Evolutionary conservation across 345 rosid genomes (phyloP).

Genomic region (Syzygium oleosum): DNA sequence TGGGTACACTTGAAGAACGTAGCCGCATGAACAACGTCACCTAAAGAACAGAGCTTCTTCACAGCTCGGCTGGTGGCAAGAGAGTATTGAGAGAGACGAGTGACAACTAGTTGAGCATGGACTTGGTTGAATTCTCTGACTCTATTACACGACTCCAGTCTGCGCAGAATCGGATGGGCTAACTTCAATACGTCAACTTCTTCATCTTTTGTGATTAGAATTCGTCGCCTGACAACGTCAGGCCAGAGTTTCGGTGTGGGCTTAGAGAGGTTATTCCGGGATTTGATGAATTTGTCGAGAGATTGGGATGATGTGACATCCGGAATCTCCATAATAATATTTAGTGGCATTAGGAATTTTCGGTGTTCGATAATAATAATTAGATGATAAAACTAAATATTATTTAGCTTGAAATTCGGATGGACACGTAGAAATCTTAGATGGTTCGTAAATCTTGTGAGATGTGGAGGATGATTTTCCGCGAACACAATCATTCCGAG

Average conservation of each 20-base stretch:
- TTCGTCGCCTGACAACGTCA: constrained; percentile 1
- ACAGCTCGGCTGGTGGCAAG: constrained; percentile 37
- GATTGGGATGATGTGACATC: constrained; percentile 1
- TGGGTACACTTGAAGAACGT: constrained; percentile 22
- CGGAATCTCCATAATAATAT: too few relatives aligned
- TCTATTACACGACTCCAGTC: constrained; percentile 24
- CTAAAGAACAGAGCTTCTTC: constrained; percentile 46
- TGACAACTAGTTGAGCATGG: constrained; percentile 29
- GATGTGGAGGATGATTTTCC: too few relatives aligned
- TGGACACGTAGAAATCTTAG: too few relatives aligned
- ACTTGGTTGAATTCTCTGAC: constrained; percentile 34
- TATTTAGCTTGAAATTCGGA: too few relatives aligned
- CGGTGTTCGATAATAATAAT: too few relatives aligned
- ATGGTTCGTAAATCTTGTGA: too few relatives aligned
- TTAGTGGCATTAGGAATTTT: too few relatives aligned
- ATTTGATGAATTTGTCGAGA: constrained; percentile 32
- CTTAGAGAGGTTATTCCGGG: constrained; percentile 34
- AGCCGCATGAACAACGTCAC: constrained; percentile 29
- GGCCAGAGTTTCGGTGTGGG: constrained; percentile 40
- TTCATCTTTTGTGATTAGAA: not conserved
- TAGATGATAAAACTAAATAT: too few relatives aligned
- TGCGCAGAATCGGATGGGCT: constrained; percentile 27
- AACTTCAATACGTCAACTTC: not conserved
- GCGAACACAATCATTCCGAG: too few relatives aligned
- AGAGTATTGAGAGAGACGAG: constrained; percentile 34